Evolutionary conservation across 495 filamentous ascomycete species (phyloP), one percentile per base, ranked within the genome.

Genomic region (Penicillium coprophilum): DNA sequence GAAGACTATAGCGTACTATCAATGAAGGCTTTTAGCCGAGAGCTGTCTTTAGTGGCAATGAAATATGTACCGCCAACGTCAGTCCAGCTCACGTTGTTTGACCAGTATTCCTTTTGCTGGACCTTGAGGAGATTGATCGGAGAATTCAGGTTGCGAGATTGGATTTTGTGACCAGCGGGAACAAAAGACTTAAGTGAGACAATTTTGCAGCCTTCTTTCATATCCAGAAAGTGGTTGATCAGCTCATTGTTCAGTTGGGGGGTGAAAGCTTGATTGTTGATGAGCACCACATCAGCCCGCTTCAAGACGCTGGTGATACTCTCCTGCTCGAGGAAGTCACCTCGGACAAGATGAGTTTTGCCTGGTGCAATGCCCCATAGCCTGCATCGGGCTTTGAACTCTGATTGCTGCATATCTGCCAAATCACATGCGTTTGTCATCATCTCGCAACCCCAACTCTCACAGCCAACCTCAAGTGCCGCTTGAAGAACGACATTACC

Each of bases 191-290:
- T 91, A 28, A 96, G 73, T 10, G 86, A 90, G 30, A 97, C 86
- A 55, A 98, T 88, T 69, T 88, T 85, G 67, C 88, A 89, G 27
- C 95, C 95, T 47, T 91, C 85, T 72, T 96, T 97, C 62, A 97
- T 81, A 67, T 98, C 94, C 57, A 98, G 72, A 67, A 98, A 98
- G 75, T 96, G 88, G 59, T 89, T 86, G 59, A 91, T 85, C 50
- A 98, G 81, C 60, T 86, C 82, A 65, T 89, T 87, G 72, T 97
- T 98, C 53, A 96, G 81, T 43, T 85, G 81, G 5, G 91, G 85
- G 12, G 85, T 89, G 70, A 98, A 98, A 20, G 89, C 94, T 72
- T 97, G 90, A 71, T 97, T 98, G 76, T 98, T 98, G 59, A 97
- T 92, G 30, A 98, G 80, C 21, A 98, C 82, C 24, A 97, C 91